Conservation (phyloP, 2,329 filamentous ascomycete genomes). For the Zymoseptoria tritici region DNA sequence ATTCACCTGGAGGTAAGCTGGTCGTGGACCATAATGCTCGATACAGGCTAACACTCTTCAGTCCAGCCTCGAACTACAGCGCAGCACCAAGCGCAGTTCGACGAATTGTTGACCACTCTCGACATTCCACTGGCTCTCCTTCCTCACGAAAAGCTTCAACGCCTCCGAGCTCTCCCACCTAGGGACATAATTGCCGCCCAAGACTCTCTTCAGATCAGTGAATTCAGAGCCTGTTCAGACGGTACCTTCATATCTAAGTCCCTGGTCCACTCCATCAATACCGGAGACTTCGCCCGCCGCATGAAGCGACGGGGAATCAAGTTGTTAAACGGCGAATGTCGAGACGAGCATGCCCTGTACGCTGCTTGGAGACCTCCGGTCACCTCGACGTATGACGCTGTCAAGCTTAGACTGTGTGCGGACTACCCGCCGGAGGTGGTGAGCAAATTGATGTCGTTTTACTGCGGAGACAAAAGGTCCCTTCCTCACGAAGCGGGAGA, state of each 20-base stretch:
- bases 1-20: slow-evolving; percentile 39
- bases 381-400: slow-evolving; percentile 32
- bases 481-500: slow-evolving; percentile 35
- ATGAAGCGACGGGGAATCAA: slow-evolving; percentile 41
- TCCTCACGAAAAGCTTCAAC: slow-evolving; percentile 38
- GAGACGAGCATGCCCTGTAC: slow-evolving; percentile 48
- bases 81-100: slow-evolving; percentile 46
- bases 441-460: slow-evolving; percentile 37
- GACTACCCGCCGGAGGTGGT: slow-evolving; percentile 45
- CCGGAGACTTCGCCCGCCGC: slow-evolving; percentile 40
- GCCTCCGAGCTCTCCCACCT: slow-evolving; percentile 36
- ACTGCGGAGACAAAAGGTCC: slow-evolving; percentile 33
- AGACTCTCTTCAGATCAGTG: slow-evolving; percentile 39
- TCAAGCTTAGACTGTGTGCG: slow-evolving; percentile 42
- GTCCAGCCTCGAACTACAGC: slow-evolving; percentile 44
- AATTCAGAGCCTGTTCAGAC: slow-evolving; percentile 50
- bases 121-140: slow-evolving; percentile 36
- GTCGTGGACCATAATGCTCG: slow-evolving; percentile 47
- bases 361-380: slow-evolving; percentile 43
- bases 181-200: slow-evolving; percentile 38
- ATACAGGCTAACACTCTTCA: slow-evolving; percentile 29
- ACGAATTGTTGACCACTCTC: slow-evolving; percentile 41
- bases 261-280: slow-evolving; percentile 42
- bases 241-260: slow-evolving; percentile 39
- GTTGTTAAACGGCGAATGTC: slow-evolving; percentile 49